Base-by-base conservation (phyloP, 2,329 filamentous ascomycete species). In the Scytalidium lignicola region DNA sequence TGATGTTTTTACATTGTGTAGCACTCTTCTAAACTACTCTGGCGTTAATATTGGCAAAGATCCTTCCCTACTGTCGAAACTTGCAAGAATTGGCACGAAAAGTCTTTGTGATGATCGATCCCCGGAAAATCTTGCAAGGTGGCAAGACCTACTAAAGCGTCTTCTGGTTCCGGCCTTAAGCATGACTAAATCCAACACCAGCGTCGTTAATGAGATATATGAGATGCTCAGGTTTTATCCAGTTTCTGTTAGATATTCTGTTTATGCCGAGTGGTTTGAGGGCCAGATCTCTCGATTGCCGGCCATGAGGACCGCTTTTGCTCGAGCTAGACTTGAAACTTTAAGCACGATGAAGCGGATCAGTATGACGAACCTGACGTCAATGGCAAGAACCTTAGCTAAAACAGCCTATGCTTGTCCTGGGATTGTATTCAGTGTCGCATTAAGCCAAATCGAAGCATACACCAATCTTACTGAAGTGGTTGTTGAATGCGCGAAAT, bases 381-480 rank as follows among this genome's bases (percentile, higher is more conserved):
- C 85, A 43, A 96, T 96, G 83, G 90, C 91, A 43, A 85, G 91
- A 62, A 83, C 85, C 32, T 77, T 99, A 23, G 91, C 92, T 8
- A 97, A 96, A 68, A 87, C 91, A n/a, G 90, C 91, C 21, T 88
- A 90, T 60, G 85, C 90, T 1, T 93, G 90, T 41, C 95, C 93
- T 1, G 92, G 92, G 21, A 79, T 96, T 49, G 91, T 97, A 20
- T 96, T 96, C 71, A 84, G 84, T 60, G 87, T 92, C 49, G 90
- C 91, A 6, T 82, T 99, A 50, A 85, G 85, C 54, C 91, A 96
- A 66, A 89, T 96, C 51, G 91, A 99, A 67, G 85, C 87, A 0
- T 99, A 99, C 65, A 88, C 87, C 64, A 99, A 97, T 63, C 78
- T 99, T 52, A 96, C 96, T 49, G 89, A 96, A 53, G 89, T 90